Percentiles rank a stretch among this genome's conserved stretches.
Conservation (phyloP, 805 yeast genomes). For the Debaryomyces maramus region DNA sequence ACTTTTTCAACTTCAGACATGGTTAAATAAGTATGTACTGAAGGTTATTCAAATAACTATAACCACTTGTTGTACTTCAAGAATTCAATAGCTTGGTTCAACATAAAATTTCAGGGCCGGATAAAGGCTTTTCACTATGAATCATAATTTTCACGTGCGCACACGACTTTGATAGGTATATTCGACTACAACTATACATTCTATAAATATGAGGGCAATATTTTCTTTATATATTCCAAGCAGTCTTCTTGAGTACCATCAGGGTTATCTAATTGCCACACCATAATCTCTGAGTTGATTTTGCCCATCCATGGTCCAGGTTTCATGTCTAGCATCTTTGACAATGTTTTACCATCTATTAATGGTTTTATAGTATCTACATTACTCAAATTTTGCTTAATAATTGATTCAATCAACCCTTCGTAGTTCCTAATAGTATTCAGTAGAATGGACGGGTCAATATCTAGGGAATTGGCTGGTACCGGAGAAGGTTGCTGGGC, state of each 20-base stretch:
- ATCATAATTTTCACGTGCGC: background rate
- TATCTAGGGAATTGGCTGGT: background rate
- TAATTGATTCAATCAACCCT: constrained; percentile 31
- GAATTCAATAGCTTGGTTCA: background rate
- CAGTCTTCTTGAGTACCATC: constrained; percentile 53
- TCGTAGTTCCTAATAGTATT: constrained; percentile 28
- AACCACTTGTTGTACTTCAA: background rate
- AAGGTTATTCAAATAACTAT: background rate
- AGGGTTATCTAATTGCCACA: constrained; percentile 83
- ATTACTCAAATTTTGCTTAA: constrained; percentile 33
- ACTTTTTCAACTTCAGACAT: constrained; percentile 49
- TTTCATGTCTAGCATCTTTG: constrained; percentile 50
- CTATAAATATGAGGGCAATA: constrained; percentile 16
- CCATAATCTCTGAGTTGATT: constrained; percentile 53
- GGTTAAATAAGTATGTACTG: background rate
- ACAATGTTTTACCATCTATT: constrained; percentile 73
- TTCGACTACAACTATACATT: background rate
- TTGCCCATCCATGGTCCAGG: constrained; percentile 87
- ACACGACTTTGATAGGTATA: background rate
- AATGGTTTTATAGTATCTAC: constrained; percentile 60
- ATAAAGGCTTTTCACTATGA: background rate
- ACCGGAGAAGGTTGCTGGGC: background rate
- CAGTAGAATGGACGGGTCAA: background rate
- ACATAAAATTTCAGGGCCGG: background rate
- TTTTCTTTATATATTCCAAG: constrained; percentile 39